A percentile compares a stretch with the other conserved stretches of the same genome.
phyloP scores from a whole-genome alignment of 805 yeast species.

The Candida insectalens region DNA sequence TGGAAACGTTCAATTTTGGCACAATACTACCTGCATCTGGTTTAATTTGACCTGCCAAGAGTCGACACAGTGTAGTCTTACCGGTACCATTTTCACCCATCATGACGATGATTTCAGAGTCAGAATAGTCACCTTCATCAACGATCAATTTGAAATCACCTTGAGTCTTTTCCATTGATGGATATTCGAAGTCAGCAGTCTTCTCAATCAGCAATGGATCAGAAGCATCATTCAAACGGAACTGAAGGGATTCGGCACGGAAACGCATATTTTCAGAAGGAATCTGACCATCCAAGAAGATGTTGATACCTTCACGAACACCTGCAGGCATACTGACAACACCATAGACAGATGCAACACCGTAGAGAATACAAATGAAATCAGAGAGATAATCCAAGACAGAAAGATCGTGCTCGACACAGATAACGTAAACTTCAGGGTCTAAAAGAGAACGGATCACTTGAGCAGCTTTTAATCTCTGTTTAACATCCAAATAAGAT shows the following conservation, averaged over 20 bases:
- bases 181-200: constrained; percentile 68
- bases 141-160: constrained; percentile 88
- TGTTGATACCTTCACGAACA: constrained; percentile 98
- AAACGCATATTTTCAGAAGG: constrained; percentile 96
- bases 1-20: constrained; percentile 85
- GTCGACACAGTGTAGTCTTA: constrained; percentile 93
- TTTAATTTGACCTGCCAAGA: constrained; percentile 85
- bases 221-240: constrained; percentile 83
- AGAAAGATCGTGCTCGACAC: constrained; percentile 98
- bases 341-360: constrained; percentile 98
- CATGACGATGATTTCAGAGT: constrained; percentile 95
- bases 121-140: constrained; percentile 84
- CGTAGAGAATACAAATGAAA: constrained; percentile 92
- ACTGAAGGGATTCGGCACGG: constrained; percentile 92
- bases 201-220: constrained; percentile 72
- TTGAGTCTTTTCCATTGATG: constrained; percentile 78
- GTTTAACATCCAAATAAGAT: constrained; percentile 95
- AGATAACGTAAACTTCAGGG: constrained; percentile 77
- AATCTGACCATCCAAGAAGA: constrained; percentile 95
- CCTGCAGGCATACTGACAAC: constrained; percentile 95
- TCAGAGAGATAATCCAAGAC: constrained; percentile 96
- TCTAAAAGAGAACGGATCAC: constrained; percentile 79
- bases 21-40: constrained; percentile 76
- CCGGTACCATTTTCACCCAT: constrained; percentile 99
- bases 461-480: constrained; percentile 95